Evolutionary conservation across 768 basidiomycete species (phyloP), one percentile per base, ranked within the genome.

Genomic region (Boletus rubropictus): DNA sequence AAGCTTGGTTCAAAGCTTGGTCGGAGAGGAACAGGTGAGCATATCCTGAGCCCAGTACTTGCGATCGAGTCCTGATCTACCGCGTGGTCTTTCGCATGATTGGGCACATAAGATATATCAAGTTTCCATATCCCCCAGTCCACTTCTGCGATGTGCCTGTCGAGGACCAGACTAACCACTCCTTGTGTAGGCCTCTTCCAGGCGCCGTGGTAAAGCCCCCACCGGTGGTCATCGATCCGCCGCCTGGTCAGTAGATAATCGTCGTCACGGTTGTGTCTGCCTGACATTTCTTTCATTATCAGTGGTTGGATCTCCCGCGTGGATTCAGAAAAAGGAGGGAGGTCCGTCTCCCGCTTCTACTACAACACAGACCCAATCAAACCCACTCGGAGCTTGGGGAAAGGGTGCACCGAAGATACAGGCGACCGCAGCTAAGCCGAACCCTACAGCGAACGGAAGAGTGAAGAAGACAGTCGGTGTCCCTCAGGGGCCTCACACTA

Each of bases 131-230:
- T 44, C 76, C 75, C 1, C 2, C 41, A 17, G 64, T 71, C 1
- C 52, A 55, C 32, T 68, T 62, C 33, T 77, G 75, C 48, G 64
- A 65, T 0, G 51, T 69, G 6, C 76, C 75, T 4, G 21, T 50
- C 2, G 72, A 69, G 49, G 71, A 73, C 44, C 53, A 42, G 22
- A 77, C 73, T 4, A 65, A 63, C 33, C 58, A 58, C 7, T 56
- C 64, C 3, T 48, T 76, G 40, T 77, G 76, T 35, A 68, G 75
- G 9, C 72, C 72, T 0, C 66, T 77, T n/a, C 76, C 75, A 1
- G 57, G 64, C 6, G 46, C 48, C 0, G 37, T 59, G 15, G 67
- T 65, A 22, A 50, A 59, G 0, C 55, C 56, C 3, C 65, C 62
- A 1, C 59, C 63, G 4, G 51, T 55, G 24, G 36, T 37, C 5